Percentiles rank a stretch among this genome's conserved stretches.
phyloP scores from a whole-genome alignment of 2,329 filamentous ascomycete species.

The Fusarium newnesense region DNA sequence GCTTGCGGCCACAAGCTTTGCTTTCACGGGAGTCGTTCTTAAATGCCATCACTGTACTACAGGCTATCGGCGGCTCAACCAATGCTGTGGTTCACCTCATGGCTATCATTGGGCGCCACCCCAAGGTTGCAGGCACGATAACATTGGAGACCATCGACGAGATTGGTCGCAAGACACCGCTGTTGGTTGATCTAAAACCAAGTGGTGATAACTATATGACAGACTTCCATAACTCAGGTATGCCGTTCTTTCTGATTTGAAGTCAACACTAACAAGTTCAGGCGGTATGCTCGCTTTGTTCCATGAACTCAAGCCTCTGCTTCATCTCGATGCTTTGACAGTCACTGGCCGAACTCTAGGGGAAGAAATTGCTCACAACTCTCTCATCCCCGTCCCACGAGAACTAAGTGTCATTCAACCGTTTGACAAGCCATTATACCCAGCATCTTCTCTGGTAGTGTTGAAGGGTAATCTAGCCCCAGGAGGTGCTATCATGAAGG shows the following conservation, averaged over 20 bases:
- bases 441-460: constrained; percentile 82
- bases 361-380: constrained; percentile 78
- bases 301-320: constrained; percentile 78
- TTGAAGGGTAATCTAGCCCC: constrained; percentile 86
- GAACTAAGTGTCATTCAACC: constrained; percentile 69
- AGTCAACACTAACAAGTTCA: not conserved
- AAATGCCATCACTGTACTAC: constrained; percentile 87
- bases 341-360: constrained; percentile 87
- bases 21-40: constrained; percentile 81
- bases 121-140: constrained; percentile 70
- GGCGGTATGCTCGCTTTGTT: constrained; percentile 87
- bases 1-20: constrained; percentile 75
- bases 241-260: fast-evolving
- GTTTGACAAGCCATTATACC: constrained; percentile 72
- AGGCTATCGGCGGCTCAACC: constrained; percentile 85
- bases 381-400: constrained; percentile 62
- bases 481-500: constrained; percentile 86
- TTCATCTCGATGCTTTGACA: constrained; percentile 81
- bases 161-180: constrained; percentile 79
- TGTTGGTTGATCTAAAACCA: constrained; percentile 87
- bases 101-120: constrained; percentile 81
- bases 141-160: constrained; percentile 82
- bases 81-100: constrained; percentile 89
- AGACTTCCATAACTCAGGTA: constrained; percentile 76
- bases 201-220: constrained; percentile 89